Percentiles rank a stretch among this genome's conserved stretches.
These are phyloP conservation scores for Trichoderma sp. DNA, from an alignment of 2,329 filamentous ascomycete genomes.

Conservation along the genomic window DNA sequence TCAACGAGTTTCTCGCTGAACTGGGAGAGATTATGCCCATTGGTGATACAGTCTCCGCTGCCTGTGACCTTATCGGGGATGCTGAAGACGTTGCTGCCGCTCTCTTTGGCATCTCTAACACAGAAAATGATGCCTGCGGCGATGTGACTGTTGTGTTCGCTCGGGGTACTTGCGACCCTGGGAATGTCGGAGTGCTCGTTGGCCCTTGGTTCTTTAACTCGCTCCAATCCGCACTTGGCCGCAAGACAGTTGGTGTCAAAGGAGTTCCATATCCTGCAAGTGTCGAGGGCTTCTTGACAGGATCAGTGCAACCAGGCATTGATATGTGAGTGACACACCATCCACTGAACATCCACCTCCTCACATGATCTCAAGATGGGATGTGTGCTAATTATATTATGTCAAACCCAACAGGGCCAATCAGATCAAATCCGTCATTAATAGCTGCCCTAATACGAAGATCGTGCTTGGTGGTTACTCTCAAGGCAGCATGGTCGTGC, in stretches of 20 bases:
- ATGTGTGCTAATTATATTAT: neutral
- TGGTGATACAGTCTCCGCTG: constrained; percentile 16
- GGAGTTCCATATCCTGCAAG: constrained; percentile 30
- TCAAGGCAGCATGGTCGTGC: constrained; percentile 29
- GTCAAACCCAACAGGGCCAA: constrained; percentile 31
- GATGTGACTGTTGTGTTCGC: constrained; percentile 31
- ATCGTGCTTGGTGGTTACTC: constrained; percentile 31
- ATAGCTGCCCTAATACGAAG: constrained; percentile 27
- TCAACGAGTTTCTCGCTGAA: constrained; percentile 19
- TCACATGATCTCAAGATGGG: neutral
- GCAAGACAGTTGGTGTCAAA: constrained; percentile 25
- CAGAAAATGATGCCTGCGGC: constrained; percentile 23
- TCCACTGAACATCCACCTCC: no score
- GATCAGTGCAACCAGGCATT: constrained; percentile 22
- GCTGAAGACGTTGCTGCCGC: constrained; percentile 21
- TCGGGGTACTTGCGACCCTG: constrained; percentile 31
- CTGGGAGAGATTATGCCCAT: constrained; percentile 22
- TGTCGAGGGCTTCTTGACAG: constrained; percentile 28
- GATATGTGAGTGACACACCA: constrained; percentile 24
- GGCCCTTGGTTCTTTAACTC: constrained; percentile 30
- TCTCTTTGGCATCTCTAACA: constrained; percentile 21
- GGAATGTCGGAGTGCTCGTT: constrained; percentile 30
- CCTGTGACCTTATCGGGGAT: constrained; percentile 19
- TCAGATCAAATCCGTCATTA: constrained; percentile 29
- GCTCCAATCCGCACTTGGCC: constrained; percentile 20